Percentiles rank a stretch among this genome's conserved stretches.
phyloP scores from a whole-genome alignment of 129 eudicot genomes.

The Lonicera japonica region DNA sequence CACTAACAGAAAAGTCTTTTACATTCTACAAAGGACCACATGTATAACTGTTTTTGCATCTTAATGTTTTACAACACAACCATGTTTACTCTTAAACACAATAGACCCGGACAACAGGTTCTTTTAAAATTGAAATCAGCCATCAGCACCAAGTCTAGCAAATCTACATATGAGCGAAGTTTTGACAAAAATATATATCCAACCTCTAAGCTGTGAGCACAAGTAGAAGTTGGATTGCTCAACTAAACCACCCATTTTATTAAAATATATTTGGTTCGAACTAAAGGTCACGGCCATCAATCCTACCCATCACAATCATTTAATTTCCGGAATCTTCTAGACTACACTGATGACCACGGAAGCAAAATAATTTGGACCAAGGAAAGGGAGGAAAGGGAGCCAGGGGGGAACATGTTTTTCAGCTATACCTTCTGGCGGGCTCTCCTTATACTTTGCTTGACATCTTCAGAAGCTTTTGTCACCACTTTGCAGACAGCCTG shows the following conservation, averaged over 20 bases:
- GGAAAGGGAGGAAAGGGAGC: not conserved
- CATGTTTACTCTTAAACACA: not conserved
- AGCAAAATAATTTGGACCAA: not conserved
- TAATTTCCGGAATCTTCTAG: not conserved
- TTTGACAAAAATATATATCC: not conserved
- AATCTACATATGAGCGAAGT: not conserved
- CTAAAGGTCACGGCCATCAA: not conserved
- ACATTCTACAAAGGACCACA: not conserved
- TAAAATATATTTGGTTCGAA: not conserved
- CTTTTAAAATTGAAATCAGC: not conserved
- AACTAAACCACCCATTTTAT: not conserved
- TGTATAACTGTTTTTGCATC: not conserved
- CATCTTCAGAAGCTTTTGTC: conserved; percentile 85
- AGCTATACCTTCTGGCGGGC: conserved; percentile 83
- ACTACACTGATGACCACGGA: not conserved
- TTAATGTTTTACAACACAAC: not conserved
- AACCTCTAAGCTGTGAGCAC: not conserved
- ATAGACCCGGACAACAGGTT: not conserved
- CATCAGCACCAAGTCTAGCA: not conserved
- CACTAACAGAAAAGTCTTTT: not conserved
- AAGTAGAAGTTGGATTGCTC: not conserved
- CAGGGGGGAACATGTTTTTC: not conserved
- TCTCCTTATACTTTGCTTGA: conserved; percentile 87
- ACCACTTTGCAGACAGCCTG: conserved; percentile 93
- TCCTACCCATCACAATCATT: not conserved